Conservation (phyloP, 1,139 yeast species). For the Pneumocystis carinii region DNA sequence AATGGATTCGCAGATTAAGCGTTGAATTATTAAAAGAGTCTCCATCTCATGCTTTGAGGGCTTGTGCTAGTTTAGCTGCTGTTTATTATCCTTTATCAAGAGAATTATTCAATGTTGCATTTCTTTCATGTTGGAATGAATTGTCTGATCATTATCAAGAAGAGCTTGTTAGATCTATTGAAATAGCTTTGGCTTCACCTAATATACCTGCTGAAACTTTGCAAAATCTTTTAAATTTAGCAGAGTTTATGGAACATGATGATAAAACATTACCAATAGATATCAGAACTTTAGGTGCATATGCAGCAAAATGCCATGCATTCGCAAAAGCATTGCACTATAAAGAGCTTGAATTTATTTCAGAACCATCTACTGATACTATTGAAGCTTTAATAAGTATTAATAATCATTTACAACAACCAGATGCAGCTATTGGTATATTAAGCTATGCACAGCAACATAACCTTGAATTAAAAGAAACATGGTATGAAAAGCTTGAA, state of each 20-base stretch:
- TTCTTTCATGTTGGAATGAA: slow-evolving; percentile 93
- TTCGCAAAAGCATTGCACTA: slow-evolving; percentile 95
- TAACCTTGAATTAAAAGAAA: slow-evolving; percentile 79
- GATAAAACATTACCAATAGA: slow-evolving; percentile 87
- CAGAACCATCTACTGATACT: slow-evolving; percentile 82
- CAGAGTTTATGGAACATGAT: slow-evolving; percentile 96
- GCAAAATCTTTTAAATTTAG: slow-evolving; percentile 73
- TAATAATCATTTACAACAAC: slow-evolving; percentile 86
- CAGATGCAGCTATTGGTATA: slow-evolving; percentile 96
- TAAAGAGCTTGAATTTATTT: slow-evolving; percentile 85
- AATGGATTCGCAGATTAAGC: slow-evolving; percentile 81
- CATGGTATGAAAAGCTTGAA: slow-evolving; percentile 94
- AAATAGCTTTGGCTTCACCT: slow-evolving; percentile 75
- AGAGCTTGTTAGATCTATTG: slow-evolving; percentile 71
- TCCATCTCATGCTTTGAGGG: slow-evolving; percentile 87
- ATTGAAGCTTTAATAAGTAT: slow-evolving; percentile 85
- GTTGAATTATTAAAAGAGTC: slow-evolving; percentile 80
- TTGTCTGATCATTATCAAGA: slow-evolving; percentile 84
- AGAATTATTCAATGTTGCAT: slow-evolving; percentile 85
- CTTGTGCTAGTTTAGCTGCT: slow-evolving; percentile 82
- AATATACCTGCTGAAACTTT: slow-evolving; percentile 93
- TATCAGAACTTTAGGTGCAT: slow-evolving; percentile 73
- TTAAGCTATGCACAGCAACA: slow-evolving; percentile 89
- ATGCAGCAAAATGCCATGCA: slow-evolving; percentile 92
- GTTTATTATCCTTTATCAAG: slow-evolving; percentile 80